Base-by-base conservation (phyloP, 495 filamentous ascomycete species). In the Aspergillus cristatus region DNA sequence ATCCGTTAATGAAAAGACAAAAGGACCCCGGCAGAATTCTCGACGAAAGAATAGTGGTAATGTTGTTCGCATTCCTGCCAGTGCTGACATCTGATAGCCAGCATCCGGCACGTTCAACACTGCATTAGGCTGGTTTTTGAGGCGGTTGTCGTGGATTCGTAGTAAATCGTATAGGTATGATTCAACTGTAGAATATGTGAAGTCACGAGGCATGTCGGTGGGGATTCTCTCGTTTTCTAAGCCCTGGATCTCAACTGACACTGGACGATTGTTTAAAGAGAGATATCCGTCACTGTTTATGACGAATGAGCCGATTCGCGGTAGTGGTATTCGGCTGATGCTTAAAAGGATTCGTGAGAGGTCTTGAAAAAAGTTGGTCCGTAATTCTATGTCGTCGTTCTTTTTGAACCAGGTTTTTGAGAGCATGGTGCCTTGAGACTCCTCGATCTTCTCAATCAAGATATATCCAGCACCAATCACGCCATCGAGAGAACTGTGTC, bases 261-360 rank as follows among this genome's bases (percentile, higher is more conserved):
- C 42, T 4, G 59, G 61, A 0, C 59, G 54, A 42, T 65, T 69
- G 6, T 39, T 46, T 13, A 64, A 42, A 1, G 40, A 34, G 2
- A 63, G 14, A 0, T 39, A 35, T n/a, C 63, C 53, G 36, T 54
- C 32, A 28, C 48, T 34, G 30, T 51, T 28, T 14, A 67, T 42
- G 0, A 34, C 48, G 37, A 61, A 59, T 12, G 65, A 54, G 2
- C 62, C 63, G 22, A 69, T 69, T 7, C 44, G 50, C 3, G 54
- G 50, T 28, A 53, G 45, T 15, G 42, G 53, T 0, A 53, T 18
- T 7, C 45, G 51, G 7, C 44, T 51, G 1, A 65, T 41, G 1
- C 57, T 60, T 24, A 63, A 35, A 24, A 65, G 54, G 3, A 61
- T 48, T 15, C 41, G 35, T 11, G 54, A 37, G 10, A 67, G 14